Evolutionary conservation across 768 basidiomycete species (phyloP).

Genomic region (Mycena galericulata): DNA sequence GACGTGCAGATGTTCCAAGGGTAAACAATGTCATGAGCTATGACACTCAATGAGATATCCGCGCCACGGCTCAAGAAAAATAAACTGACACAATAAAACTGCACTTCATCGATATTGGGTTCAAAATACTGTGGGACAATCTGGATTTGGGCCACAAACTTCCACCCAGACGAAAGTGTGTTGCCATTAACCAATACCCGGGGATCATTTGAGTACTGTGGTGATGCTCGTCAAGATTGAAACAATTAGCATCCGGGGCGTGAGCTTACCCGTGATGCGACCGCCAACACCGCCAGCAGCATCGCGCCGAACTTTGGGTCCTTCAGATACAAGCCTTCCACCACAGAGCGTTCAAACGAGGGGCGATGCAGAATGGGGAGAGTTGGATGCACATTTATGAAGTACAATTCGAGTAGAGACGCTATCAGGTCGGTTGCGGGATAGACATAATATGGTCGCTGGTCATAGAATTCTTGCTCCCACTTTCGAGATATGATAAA

Average conservation of each 20-base stretch:
- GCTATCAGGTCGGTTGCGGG: slow-evolving; percentile 51
- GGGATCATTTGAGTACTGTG: slow-evolving; percentile 59
- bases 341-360: slow-evolving; percentile 25
- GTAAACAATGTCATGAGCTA: slow-evolving; percentile 51
- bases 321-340: slow-evolving; percentile 46
- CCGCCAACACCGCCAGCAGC: slow-evolving; percentile 52
- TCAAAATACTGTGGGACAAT: slow-evolving; percentile 60
- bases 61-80: neutral
- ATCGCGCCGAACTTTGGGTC: slow-evolving; percentile 55
- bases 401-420: slow-evolving; percentile 61
- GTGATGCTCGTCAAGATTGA: neutral
- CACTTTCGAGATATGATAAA: slow-evolving; percentile 10
- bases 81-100: slow-evolving; percentile 56
- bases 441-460: slow-evolving; percentile 38
- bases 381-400: slow-evolving; percentile 52
- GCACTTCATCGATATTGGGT: slow-evolving; percentile 49
- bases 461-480: slow-evolving; percentile 19
- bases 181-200: slow-evolving; percentile 50
- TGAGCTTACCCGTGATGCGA: too few species aligned
- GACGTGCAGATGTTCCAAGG: slow-evolving; percentile 54
- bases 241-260: too few species aligned
- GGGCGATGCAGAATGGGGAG: slow-evolving; percentile 54
- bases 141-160: slow-evolving; percentile 61
- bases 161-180: slow-evolving; percentile 58
- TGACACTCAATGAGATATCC: neutral